Evolutionary conservation across 106 monocot species (phyloP).

Genomic region (Phalaenopsis equestris): DNA sequence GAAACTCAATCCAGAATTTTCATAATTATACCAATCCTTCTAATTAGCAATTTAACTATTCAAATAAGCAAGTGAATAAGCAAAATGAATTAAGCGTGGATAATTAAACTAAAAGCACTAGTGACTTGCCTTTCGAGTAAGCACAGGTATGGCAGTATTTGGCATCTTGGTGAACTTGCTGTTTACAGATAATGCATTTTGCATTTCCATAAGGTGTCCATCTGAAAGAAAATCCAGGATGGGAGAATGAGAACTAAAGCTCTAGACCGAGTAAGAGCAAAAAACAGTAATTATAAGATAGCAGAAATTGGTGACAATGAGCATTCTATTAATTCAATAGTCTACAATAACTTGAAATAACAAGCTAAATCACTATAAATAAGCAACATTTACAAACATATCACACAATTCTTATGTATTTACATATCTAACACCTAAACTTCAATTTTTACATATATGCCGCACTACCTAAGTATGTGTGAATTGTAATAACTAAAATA

Average conservation of each 20-base stretch:
- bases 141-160: constrained; percentile 99
- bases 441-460: too few relatives aligned
- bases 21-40: neutral
- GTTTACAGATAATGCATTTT: constrained; percentile 96
- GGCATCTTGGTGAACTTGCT: constrained; percentile 96
- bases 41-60: neutral
- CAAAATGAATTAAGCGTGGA: neutral
- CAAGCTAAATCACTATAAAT: neutral
- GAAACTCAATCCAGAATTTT: too few relatives aligned
- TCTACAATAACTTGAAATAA: neutral
- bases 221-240: constrained; percentile 26
- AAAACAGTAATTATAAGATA: neutral
- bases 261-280: neutral
- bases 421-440: too few relatives aligned
- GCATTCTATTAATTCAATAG: neutral
- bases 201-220: constrained; percentile 91
- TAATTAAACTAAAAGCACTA: neutral
- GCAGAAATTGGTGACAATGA: neutral
- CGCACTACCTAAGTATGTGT: too few relatives aligned
- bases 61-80: neutral
- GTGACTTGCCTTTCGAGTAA: constrained; percentile 81
- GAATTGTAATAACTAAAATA: too few relatives aligned
- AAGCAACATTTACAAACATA: neutral
- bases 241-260: neutral
- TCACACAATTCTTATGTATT: too few relatives aligned